Evolutionary conservation across 2,329 filamentous ascomycete genomes (phyloP), one percentile per base, ranked within the genome.

Genomic region (Pseudogymnoascus destructans): DNA sequence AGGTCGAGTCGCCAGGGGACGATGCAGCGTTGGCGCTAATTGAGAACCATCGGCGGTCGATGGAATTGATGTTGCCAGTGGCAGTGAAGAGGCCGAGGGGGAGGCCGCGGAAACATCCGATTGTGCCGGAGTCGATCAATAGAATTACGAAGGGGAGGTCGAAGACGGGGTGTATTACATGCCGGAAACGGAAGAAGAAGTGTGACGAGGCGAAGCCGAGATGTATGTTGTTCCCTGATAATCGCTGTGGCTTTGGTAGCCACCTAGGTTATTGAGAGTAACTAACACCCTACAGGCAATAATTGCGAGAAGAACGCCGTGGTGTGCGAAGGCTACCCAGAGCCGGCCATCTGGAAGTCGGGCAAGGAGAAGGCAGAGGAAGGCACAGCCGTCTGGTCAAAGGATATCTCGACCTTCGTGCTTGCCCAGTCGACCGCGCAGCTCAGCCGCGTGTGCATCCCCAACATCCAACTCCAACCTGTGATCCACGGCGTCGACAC

Each of bases 291-390:
- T 62, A 59, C 59, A 89, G 86, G 87, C 66, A 78, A 88, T 71
- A 95, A 95, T 66, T 95, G 90, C 68, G 86, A 93, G 72, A 95
- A 95, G 77, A 95, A 95, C 69, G 89, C 89, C 7, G 88, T 95
- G 10, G 82, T 91, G 10, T 95, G 90, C 68, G 89, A 95, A 72
- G 90, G 90, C 10, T 95, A 95, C 68, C 87, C 88, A 56, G 86
- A 89, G 61, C 89, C 89, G 69, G 86, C 88, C 60, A 80, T 89
- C 57, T 95, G 90, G 90, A 89, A 85, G 70, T 91, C 87, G 67
- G 89, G 89, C 27, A 89, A 82, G 68, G 86, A 92, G 70, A 69
- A 78, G 67, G 78, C 81, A 32, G 84, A 86, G 73, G 83, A 89
- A 73, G 80, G 80, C 82, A 74, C 64, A 73, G 59, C 57, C 25